Evolutionary conservation across 2,329 filamentous ascomycete genomes (phyloP).

Genomic region (Coniella lustricola): DNA sequence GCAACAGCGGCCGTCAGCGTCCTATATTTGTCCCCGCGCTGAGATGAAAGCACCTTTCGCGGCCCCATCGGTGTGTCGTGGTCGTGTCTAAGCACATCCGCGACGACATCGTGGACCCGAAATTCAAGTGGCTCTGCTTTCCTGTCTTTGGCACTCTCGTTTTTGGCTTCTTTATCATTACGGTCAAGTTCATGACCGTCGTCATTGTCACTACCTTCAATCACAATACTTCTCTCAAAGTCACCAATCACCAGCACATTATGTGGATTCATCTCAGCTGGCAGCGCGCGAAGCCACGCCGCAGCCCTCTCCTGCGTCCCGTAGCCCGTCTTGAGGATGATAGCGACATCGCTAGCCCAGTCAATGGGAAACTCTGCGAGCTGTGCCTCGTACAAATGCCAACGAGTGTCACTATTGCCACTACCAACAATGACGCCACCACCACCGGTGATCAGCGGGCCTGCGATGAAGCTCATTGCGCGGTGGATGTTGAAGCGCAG

Average conservation of each 20-base stretch:
- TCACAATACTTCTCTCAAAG: slow-evolving; percentile 28
- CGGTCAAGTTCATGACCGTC: too few relatives aligned
- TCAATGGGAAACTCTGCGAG: slow-evolving; percentile 33
- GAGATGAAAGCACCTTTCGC: not conserved
- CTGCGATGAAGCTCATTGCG: slow-evolving; percentile 22
- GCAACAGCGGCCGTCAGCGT: slow-evolving; percentile 32
- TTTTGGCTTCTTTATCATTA: too few relatives aligned
- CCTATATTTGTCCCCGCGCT: slow-evolving; percentile 34
- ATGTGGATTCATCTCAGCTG: slow-evolving; percentile 24
- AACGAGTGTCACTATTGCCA: slow-evolving; percentile 24
- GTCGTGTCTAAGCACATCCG: slow-evolving; percentile 22
- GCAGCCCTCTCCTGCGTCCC: slow-evolving; percentile 44
- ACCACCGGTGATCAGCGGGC: slow-evolving; percentile 12
- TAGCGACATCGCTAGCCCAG: slow-evolving; percentile 38
- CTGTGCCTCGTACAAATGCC: slow-evolving; percentile 33
- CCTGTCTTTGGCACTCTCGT: too few relatives aligned
- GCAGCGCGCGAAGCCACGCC: slow-evolving; percentile 39
- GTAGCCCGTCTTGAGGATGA: slow-evolving; percentile 51
- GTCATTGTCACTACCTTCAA: too few relatives aligned
- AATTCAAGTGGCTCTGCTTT: slow-evolving; percentile 12
- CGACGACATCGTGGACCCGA: slow-evolving; percentile 35
- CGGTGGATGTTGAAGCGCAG: slow-evolving; percentile 21
- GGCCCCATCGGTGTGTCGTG: slow-evolving; percentile 20
- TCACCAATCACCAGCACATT: slow-evolving; percentile 44
- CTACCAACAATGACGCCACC: too few relatives aligned